Evolutionary conservation across 2,329 filamentous ascomycete genomes (phyloP), one percentile per base, ranked within the genome.

Genomic region (Penicillium sp.): DNA sequence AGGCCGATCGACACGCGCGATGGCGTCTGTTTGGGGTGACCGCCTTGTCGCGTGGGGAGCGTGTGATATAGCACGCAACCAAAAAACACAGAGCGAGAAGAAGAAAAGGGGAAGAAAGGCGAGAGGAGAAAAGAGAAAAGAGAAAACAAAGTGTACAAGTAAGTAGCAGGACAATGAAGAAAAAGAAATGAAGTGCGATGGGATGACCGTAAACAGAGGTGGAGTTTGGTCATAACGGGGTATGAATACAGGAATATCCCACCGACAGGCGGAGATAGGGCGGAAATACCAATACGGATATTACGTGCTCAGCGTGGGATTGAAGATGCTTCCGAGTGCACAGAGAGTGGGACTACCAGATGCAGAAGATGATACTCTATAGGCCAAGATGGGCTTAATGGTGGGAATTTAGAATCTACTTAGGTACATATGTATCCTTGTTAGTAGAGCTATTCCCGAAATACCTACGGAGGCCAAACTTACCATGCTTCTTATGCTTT

Each of bases 1-100:
- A 58, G 51, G 51, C 45, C 58, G 61, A 64, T 65, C 62, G 55
- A 64, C 59, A 55, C 55, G 51, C 59, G 61, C 62, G 52, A 65
- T 62, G 62, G 61, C 61, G 61, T 65, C 62, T 64, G 62, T 64
- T 65, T 63, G 58, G 61, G 53, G 59, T 62, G 60, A 65, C 62
- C 62, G 62, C 62, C 62, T 63, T 64, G 62, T 63, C 62, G 62
- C 62, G 62, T 64, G 61, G 61, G 61, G 61, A 61, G 55, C 52
- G 61, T 61, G 59, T 57, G 36, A 39, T 39, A 39, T 39, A 39
- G 36, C 23, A 23, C 23, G 5, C 23, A 23, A 23, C 16, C 19
- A 7, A 10, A 19, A 3, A 11, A 19, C 36, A 19, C 36, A 19
- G n/a, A 47, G 41, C 13, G 34, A 47, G 30, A 53, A 34, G 32